Base-by-base conservation (phyloP, 225 moss, liverwort and hornwort genomes). In the Thuidium tamariscinum region DNA sequence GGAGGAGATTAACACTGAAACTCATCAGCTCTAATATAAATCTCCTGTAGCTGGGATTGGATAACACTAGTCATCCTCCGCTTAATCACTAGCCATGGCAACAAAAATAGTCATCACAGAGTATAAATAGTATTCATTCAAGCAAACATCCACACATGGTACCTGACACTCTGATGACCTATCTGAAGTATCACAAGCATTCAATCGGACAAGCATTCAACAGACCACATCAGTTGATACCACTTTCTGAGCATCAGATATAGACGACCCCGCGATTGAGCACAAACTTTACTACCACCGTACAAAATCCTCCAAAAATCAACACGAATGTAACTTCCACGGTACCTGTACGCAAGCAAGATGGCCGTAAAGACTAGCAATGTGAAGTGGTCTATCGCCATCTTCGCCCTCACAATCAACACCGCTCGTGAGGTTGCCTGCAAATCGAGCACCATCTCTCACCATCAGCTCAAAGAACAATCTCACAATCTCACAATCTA, bases 371-470 rank as follows among this genome's bases (percentile, higher is more conserved):
- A 94, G 92, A 85, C 93, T 93, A 61, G 94, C 90, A 72, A 94
- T 90, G 64, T 94, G 94, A 63, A 94, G 89, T 16, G 94, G 93
- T 86, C 91, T 84, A 81, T 94, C 93, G 25, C 93, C 93, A 79
- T 94, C 94, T 87, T 94, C 93, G 46, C 94, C 93, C 89, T 94
- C 91, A 74, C 93, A 94, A 89, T 94, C 93, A 32, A 93, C 92
- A 83, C 85, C 88, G 62, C 88, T 90, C 60, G 73, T 87, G 65
- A 94, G 89, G 32, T 90, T 91, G 67, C 84, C 93, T 93, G 90
- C 82, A 84, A 80, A 70, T 44, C 54, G 66, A 78, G 78, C 30
- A 82, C 72, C 55, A 59, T 64, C 83, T 56, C 34, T 52, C 56
- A 59, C 60, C 56, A 88, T 87, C 84, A 92, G 62, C 79, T 78